These are phyloP conservation scores for Carallia brachiata DNA, from an alignment of 345 rosid genomes.

Conservation along the genomic window DNA sequence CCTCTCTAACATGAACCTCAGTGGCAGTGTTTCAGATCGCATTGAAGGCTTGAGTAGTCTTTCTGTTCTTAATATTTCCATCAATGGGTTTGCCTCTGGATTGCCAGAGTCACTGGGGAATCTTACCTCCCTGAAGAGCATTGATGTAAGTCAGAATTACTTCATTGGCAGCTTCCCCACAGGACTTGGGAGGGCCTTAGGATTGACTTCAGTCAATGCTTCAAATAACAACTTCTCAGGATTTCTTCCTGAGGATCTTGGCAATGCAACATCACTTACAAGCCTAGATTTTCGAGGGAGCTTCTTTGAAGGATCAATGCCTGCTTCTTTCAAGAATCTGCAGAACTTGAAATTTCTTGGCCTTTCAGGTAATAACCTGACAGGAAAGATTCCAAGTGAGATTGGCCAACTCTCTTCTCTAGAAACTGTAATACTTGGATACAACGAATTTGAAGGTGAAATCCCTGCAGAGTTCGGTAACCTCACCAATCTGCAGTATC, in stretches of 20 bases:
- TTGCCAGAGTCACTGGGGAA: slow-evolving; percentile 57
- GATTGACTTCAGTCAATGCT: slow-evolving; percentile 65
- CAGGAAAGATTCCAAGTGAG: slow-evolving; percentile 67
- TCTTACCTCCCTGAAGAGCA: slow-evolving; percentile 51
- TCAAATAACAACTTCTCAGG: slow-evolving; percentile 89
- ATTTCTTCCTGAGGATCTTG: slow-evolving; percentile 75
- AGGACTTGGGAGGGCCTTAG: slow-evolving; percentile 69
- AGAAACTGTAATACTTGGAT: slow-evolving; percentile 78
- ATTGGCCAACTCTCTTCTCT: slow-evolving; percentile 69
- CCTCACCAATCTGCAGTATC: slow-evolving; percentile 71
- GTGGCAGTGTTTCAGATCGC: slow-evolving; percentile 58
- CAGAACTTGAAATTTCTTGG: slow-evolving; percentile 78
- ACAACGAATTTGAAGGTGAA: slow-evolving; percentile 73
- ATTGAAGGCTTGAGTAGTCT: slow-evolving; percentile 48
- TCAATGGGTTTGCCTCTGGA: slow-evolving; percentile 51
- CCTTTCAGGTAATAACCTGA: slow-evolving; percentile 84
- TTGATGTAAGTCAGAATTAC: slow-evolving; percentile 72
- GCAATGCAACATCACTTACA: slow-evolving; percentile 60
- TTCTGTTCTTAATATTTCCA: slow-evolving; percentile 45
- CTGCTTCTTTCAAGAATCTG: slow-evolving; percentile 60
- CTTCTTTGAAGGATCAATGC: slow-evolving; percentile 65
- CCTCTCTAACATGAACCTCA: slow-evolving; percentile 70
- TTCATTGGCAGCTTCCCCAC: slow-evolving; percentile 67
- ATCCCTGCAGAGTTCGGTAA: slow-evolving; percentile 77
- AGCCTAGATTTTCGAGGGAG: slow-evolving; percentile 80